A percentile compares a stretch with the other conserved stretches of the same genome.
Evolutionary conservation across 1,139 yeast species (phyloP).

Genomic region (Debaryomyces subglobosus): DNA sequence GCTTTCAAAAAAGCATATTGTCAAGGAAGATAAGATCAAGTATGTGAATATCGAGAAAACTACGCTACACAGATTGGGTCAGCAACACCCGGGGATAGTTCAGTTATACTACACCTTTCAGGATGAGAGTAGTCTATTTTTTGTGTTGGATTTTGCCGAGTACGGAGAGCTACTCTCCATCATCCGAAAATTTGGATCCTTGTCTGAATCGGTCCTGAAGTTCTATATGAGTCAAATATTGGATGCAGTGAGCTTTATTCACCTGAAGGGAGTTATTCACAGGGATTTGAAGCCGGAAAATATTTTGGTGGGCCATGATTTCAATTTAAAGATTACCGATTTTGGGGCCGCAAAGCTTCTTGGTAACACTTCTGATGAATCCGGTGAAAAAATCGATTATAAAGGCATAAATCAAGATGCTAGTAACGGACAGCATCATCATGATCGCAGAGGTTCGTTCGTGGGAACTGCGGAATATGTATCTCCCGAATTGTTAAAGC

Average conservation of each 20-base stretch:
- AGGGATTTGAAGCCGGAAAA: slow-evolving; percentile 97
- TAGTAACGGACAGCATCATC: slow-evolving; percentile 10
- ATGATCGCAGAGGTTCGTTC: slow-evolving; percentile 69
- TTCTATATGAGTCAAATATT: slow-evolving; percentile 78
- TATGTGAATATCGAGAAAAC: slow-evolving; percentile 80
- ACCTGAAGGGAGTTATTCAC: slow-evolving; percentile 82
- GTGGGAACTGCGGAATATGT: slow-evolving; percentile 71
- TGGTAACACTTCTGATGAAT: slow-evolving; percentile 41
- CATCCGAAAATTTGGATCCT: slow-evolving; percentile 75
- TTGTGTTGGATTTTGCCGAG: slow-evolving; percentile 77
- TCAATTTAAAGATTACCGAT: slow-evolving; percentile 91
- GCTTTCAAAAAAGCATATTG: slow-evolving; percentile 71
- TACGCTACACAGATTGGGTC: slow-evolving; percentile 70
- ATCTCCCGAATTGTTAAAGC: slow-evolving; percentile 87
- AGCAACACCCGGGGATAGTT: slow-evolving; percentile 66
- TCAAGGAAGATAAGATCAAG: slow-evolving; percentile 76
- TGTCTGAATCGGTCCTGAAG: slow-evolving; percentile 74
- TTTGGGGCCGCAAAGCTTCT: slow-evolving; percentile 95
- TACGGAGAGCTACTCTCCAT: slow-evolving; percentile 74
- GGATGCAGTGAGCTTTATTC: slow-evolving; percentile 87
- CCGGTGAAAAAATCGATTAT: slow-evolving; percentile 44
- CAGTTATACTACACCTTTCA: slow-evolving; percentile 79
- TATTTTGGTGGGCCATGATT: slow-evolving; percentile 74
- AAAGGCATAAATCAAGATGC: slow-evolving; percentile 23
- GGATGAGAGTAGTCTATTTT: slow-evolving; percentile 70